Conservation (phyloP, 2,329 filamentous ascomycete species). For the Decorospora gaudefroyi region DNA sequence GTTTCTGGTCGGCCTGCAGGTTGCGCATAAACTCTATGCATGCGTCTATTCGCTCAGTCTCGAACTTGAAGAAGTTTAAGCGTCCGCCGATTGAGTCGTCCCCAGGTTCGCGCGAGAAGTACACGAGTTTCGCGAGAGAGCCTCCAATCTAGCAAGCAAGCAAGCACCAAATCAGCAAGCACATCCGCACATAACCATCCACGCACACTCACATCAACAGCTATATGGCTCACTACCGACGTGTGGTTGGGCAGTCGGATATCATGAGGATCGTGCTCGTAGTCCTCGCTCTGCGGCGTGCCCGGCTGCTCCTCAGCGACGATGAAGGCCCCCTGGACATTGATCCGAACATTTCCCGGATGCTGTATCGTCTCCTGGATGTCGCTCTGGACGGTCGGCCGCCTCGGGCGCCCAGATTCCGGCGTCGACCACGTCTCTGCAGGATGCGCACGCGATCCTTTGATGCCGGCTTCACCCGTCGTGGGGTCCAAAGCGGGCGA, state of each 20-base stretch:
- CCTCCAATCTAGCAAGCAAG: slow-evolving; percentile 75
- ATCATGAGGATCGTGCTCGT: slow-evolving; percentile 79
- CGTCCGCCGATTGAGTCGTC: slow-evolving; percentile 81
- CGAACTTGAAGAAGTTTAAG: slow-evolving; percentile 93
- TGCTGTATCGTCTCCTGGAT: slow-evolving; percentile 61
- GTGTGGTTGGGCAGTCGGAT: slow-evolving; percentile 97
- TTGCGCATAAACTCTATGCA: slow-evolving; percentile 90
- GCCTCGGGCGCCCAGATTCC: slow-evolving; percentile 31
- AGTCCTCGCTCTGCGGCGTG: slow-evolving; percentile 57
- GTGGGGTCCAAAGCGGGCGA: slow-evolving; percentile 38
- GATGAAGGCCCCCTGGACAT: slow-evolving; percentile 95
- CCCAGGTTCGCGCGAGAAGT: slow-evolving; percentile 87
- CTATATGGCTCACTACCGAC: slow-evolving; percentile 92
- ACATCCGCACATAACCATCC: slow-evolving; percentile 22
- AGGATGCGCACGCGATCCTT: slow-evolving; percentile 21
- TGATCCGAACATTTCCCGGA: slow-evolving; percentile 81
- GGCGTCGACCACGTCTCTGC: slow-evolving; percentile 24
- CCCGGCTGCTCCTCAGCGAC: slow-evolving; percentile 70
- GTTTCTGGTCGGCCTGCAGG: slow-evolving; percentile 79
- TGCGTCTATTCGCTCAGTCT: slow-evolving; percentile 91
- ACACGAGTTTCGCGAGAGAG: slow-evolving; percentile 93
- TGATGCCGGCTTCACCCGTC: slow-evolving; percentile 39
- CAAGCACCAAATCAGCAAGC: slow-evolving; percentile 7
- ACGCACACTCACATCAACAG: slow-evolving; percentile 75
- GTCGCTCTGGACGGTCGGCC: slow-evolving; percentile 45